Evolutionary conservation across 306 rosid genomes (phyloP).

Genomic region (Luffa aegyptiaca): DNA sequence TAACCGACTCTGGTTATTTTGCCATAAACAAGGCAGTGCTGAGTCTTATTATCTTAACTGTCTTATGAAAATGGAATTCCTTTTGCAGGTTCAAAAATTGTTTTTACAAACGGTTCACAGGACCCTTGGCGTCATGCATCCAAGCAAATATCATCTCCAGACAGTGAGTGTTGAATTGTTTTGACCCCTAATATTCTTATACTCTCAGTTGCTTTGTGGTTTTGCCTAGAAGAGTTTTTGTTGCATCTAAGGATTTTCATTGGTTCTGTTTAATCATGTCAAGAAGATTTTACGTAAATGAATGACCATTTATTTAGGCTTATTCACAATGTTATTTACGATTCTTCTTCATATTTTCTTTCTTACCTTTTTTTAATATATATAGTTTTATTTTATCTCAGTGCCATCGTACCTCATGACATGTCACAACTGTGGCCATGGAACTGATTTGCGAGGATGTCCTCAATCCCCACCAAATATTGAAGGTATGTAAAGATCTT

Average conservation of each 20-base stretch:
- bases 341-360: neutral
- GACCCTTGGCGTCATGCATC: constrained; percentile 99
- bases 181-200: neutral
- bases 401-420: constrained; percentile 78
- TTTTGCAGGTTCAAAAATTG: constrained; percentile 69
- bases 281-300: neutral
- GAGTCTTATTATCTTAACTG: neutral
- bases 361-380: neutral
- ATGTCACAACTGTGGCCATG: constrained; percentile 88
- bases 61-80: neutral
- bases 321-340: neutral
- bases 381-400: constrained; percentile 21
- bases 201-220: neutral
- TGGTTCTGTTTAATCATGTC: neutral
- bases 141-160: constrained; percentile 65
- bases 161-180: constrained; percentile 47
- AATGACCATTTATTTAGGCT: neutral
- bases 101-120: constrained; percentile 87
- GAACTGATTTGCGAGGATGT: constrained; percentile 87
- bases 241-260: neutral
- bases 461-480: constrained; percentile 62
- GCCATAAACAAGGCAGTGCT: neutral
- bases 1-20: neutral
- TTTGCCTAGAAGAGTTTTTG: neutral
- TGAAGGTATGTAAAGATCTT: constrained; percentile 44